Evolutionary conservation across 306 rosid genomes (phyloP).

Genomic region (Elaeagnus macrophylla): DNA sequence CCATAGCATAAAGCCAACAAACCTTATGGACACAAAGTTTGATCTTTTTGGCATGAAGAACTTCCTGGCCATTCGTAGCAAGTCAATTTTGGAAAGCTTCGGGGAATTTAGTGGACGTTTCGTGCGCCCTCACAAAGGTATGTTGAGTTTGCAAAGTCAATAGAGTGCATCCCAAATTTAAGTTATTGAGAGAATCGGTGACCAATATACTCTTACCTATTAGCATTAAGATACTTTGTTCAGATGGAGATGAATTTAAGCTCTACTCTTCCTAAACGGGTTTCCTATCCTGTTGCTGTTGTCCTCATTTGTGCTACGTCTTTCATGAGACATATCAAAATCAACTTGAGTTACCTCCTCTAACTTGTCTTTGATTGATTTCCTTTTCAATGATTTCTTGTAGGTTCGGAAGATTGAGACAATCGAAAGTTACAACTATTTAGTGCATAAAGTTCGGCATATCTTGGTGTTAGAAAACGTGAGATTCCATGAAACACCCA

Average conservation of each 20-base stretch:
- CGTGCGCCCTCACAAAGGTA: slow-evolving; percentile 52
- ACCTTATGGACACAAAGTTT: slow-evolving; percentile 37
- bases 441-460: not conserved
- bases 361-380: not conserved
- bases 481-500: too few relatives aligned
- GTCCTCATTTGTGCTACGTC: not conserved
- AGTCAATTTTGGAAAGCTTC: slow-evolving; percentile 35
- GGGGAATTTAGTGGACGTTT: slow-evolving; percentile 36
- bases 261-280: not conserved
- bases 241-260: not conserved
- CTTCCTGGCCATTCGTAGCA: slow-evolving; percentile 27
- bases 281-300: not conserved
- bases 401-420: slow-evolving; percentile 22
- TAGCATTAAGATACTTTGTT: slow-evolving; percentile 4
- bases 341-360: not conserved
- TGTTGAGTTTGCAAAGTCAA: not conserved
- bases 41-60: slow-evolving; percentile 41
- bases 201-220: slow-evolving; percentile 2
- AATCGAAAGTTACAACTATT: not conserved
- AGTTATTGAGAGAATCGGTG: too few relatives aligned
- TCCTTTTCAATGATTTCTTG: not conserved
- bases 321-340: not conserved
- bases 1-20: slow-evolving; percentile 33
- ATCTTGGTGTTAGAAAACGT: too few relatives aligned
- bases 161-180: too few relatives aligned